These are phyloP conservation scores for Globisporangium parvum DNA, from an alignment of 352 stramenopile genomes.

Conservation along the genomic window DNA sequence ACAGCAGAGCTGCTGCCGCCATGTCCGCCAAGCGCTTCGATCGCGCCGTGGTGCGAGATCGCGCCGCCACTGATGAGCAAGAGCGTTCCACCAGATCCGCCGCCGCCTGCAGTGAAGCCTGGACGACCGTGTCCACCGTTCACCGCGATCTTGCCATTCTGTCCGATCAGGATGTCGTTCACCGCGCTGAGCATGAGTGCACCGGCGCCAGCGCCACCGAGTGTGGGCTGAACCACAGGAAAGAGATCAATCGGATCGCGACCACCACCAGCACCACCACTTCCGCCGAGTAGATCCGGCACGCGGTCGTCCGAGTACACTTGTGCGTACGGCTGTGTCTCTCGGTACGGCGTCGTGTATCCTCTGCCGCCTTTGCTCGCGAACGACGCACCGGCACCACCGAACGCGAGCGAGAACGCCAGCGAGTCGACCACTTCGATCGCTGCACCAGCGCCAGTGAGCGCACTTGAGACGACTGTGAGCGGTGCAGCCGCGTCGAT, in stretches of 20 bases:
- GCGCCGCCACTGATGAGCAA: slow-evolving; percentile 44
- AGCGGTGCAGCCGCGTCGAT: slow-evolving; percentile 30
- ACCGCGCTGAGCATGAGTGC: slow-evolving; percentile 79
- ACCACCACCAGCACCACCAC: slow-evolving; percentile 85
- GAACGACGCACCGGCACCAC: slow-evolving; percentile 76
- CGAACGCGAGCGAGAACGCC: slow-evolving; percentile 89
- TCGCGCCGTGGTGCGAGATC: slow-evolving; percentile 55
- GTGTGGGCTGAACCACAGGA: slow-evolving; percentile 49
- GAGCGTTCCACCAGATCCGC: slow-evolving; percentile 47
- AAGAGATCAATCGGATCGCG: slow-evolving; percentile 76
- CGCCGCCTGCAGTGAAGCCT: slow-evolving; percentile 52
- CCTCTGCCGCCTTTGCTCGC: slow-evolving; percentile 39
- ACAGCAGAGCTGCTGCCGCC: slow-evolving; percentile 50
- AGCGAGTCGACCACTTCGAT: slow-evolving; percentile 59
- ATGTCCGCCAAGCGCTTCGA: slow-evolving; percentile 77
- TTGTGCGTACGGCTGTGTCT: slow-evolving; percentile 12
- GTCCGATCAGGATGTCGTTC: slow-evolving; percentile 92
- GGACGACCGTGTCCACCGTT: slow-evolving; percentile 55
- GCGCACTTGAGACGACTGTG: slow-evolving; percentile 27
- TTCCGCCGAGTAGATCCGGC: slow-evolving; percentile 87
- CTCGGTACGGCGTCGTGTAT: slow-evolving; percentile 29
- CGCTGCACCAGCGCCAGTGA: slow-evolving; percentile 45
- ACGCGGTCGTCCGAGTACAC: slow-evolving; percentile 46
- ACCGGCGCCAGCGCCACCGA: slow-evolving; percentile 91
- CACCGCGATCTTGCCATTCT: slow-evolving; percentile 64